phyloP scores from a whole-genome alignment of 1,139 yeast species.

The Saccharomycopsis phalli region DNA sequence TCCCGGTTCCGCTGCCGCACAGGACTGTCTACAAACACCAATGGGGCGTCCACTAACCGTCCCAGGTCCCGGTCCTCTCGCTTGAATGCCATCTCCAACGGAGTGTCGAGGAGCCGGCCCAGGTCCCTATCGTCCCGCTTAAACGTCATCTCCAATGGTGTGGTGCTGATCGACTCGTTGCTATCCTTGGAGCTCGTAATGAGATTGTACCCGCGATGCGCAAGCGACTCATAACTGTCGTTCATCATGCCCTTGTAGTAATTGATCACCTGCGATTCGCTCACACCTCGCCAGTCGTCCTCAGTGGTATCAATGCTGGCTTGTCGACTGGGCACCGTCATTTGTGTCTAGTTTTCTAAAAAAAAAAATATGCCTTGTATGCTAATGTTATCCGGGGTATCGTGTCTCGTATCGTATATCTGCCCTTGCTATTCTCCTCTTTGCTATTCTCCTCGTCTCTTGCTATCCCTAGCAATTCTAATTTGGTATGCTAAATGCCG shows the following conservation, averaged over 20 bases:
- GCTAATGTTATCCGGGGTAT: too few species aligned
- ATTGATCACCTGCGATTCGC: slow-evolving; percentile 10
- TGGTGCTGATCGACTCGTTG: slow-evolving; percentile 1
- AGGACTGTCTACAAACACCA: slow-evolving; percentile 17
- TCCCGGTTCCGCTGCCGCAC: slow-evolving; percentile 9
- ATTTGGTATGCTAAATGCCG: too few species aligned
- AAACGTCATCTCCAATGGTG: slow-evolving; percentile 3
- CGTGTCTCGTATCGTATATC: too few species aligned
- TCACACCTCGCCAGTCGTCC: neutral
- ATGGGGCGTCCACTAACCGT: slow-evolving; percentile 7
- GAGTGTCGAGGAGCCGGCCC: neutral
- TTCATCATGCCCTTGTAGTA: slow-evolving; percentile 17
- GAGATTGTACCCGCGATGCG: slow-evolving; percentile 1
- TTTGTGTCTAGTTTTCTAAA: too few species aligned
- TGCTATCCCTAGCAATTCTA: too few species aligned
- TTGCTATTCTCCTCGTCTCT: too few species aligned
- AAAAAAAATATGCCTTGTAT: too few species aligned
- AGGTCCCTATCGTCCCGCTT: neutral
- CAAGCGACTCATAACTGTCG: slow-evolving; percentile 13
- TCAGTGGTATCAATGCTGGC: too few species aligned
- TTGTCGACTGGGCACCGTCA: too few species aligned
- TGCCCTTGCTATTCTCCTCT: too few species aligned
- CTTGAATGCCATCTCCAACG: neutral
- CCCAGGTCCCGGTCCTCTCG: too few species aligned
- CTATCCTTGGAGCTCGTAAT: slow-evolving; percentile 1